phyloP scores from a whole-genome alignment of 2,329 filamentous ascomycete species.

The Fusarium virguliforme region DNA sequence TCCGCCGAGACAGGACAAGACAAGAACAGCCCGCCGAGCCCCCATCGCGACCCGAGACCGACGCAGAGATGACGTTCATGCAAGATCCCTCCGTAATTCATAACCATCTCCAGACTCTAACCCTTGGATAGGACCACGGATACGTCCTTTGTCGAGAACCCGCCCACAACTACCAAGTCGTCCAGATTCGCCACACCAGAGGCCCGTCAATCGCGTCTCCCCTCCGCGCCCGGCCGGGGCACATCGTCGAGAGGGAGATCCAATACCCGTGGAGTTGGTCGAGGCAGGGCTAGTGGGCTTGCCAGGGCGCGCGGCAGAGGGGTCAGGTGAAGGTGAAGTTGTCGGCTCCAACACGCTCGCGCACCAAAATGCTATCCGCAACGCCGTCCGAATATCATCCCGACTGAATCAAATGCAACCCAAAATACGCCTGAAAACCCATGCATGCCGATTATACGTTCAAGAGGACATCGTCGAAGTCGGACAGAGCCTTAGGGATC shows the following conservation, averaged over 20 bases:
- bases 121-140: slow-evolving; percentile 81
- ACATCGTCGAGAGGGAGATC: slow-evolving; percentile 54
- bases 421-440: slow-evolving; percentile 23
- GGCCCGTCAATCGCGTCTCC: slow-evolving; percentile 64
- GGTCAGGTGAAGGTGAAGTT: slow-evolving; percentile 57
- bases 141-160: slow-evolving; percentile 91
- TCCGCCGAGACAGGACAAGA: slow-evolving; percentile 75
- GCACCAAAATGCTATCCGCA: slow-evolving; percentile 35
- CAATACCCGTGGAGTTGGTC: slow-evolving; percentile 45
- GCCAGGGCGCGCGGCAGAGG: slow-evolving; percentile 64
- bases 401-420: slow-evolving; percentile 21
- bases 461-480: slow-evolving; percentile 23
- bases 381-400: slow-evolving; percentile 25
- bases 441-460: slow-evolving; percentile 4
- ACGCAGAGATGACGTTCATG: slow-evolving; percentile 89
- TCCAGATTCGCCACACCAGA: slow-evolving; percentile 64
- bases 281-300: slow-evolving; percentile 64
- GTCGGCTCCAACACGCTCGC: slow-evolving; percentile 24
- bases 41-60: slow-evolving; percentile 57
- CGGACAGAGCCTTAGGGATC: slow-evolving; percentile 46
- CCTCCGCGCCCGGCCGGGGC: slow-evolving; percentile 60
- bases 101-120: slow-evolving; percentile 32
- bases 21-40: slow-evolving; percentile 62
- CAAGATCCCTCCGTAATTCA: slow-evolving; percentile 60
- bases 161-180: slow-evolving; percentile 70